Base-by-base conservation (phyloP, 2,329 filamentous ascomycete species). In the Hypoxylon sp. region DNA sequence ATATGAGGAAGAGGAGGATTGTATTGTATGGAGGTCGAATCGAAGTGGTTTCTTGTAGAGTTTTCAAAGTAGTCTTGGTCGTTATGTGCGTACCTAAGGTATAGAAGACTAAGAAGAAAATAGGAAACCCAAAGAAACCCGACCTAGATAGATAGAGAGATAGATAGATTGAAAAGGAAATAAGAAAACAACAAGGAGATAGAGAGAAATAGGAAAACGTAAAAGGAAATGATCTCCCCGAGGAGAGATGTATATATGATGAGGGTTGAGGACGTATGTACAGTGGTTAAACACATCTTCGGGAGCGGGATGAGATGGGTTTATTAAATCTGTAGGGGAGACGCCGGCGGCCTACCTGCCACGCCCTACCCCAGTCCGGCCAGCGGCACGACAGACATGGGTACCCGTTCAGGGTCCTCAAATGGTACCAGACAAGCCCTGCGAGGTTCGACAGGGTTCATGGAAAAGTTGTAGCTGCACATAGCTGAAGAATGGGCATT, bases 191-290 rank as follows among this genome's bases (percentile, higher is more conserved):
- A 47, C 46, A 71, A 64, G 60, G 63, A 72, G 54, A 68, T 39
- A 71, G 61, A 70, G 37, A 31, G 29, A 31, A 70, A 72, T 66
- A 70, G 56, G 56, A 64, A 72, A 74, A 72, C 66, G 69, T 70
- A 74, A 74, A 74, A 72, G 70, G 65, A 74, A 74, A 76, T 13
- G 70, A 75, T 74, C 68, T 70, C 71, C 69, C 66, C 26, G 63
- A 69, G 59, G 63, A 71, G 64, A 71, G 61, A 68, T 59, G 67
- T 68, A 72, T 73, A 73, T 72, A 73, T 61, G 70, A 73, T 67
- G 50, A 55, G 70, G 48, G 63, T 46, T 64, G 63, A 71, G 63
- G 67, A 70, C 68, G 70, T 70, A 69, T 68, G 58, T 63, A 71
- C 64, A 70, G 39, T 58, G 62, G 68, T 55, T 60, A 53, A 71